Evolutionary conservation across 768 basidiomycete genomes (phyloP), one percentile per base, ranked within the genome.

Genomic region (Galerina marginata): DNA sequence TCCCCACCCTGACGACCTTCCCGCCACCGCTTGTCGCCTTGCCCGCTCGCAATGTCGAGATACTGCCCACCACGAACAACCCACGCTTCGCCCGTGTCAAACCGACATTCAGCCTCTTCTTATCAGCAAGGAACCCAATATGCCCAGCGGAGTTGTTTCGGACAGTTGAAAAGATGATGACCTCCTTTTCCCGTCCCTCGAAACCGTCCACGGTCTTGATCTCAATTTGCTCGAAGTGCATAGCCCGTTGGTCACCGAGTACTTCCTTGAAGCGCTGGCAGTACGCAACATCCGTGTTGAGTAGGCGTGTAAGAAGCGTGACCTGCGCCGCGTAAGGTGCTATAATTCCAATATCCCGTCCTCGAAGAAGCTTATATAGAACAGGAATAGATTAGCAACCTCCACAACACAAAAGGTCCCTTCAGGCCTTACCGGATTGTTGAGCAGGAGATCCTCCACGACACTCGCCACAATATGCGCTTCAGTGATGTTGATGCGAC

Each of bases 171-270:
- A 97, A 95, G 44, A 97, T 82, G 63, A 97, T 92, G 43, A 96
- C 86, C 33, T 93, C 90, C 76, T 96, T 96, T 77, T 97, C 93
- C 46, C 93, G 83, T 11, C 95, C 95, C 73, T 97, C 93, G 72
- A 96, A 97, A 16, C 95, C 95, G 67, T 97, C 95, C 12, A 97
- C 95, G 0, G 95, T 96, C 77, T 92, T 93, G 67, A 96, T 84
- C 73, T 96, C 95, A 53, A 97, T 82, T 54, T 83, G 72, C 0
- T 76, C 69, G 6, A 93, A 72, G 64, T 95, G 87, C 75, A 83
- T 77, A 16, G 81, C 86, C 25, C 93, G 86, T 47, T 81, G 81
- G 12, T 81, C 74, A 20, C 93, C 94, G 23, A 96, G 79, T 0
- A 85, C 81, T 6, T 73, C 69, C 40, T 74, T 72, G 70, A 94